Conservation (phyloP, 352 stramenopile species). For the Globisporangium abappressorium region DNA sequence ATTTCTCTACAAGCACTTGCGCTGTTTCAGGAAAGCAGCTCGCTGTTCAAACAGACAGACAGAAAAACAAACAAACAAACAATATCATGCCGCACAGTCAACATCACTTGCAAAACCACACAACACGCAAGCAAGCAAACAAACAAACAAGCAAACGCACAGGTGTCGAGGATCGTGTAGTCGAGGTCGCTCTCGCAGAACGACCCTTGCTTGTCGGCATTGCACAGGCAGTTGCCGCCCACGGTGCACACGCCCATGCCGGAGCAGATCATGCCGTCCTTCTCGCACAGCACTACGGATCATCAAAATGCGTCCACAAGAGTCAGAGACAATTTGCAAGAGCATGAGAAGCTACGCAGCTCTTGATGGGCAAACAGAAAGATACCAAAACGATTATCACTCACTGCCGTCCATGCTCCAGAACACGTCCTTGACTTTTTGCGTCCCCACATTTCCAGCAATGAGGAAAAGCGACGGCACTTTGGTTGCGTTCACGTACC, state of each 20-base stretch:
- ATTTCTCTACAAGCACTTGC: slow-evolving; percentile 23
- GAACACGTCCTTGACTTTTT: slow-evolving; percentile 82
- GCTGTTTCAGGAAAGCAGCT: slow-evolving; percentile 63
- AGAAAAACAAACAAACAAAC: neutral
- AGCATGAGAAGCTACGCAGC: neutral
- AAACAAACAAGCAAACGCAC: slow-evolving; percentile 16
- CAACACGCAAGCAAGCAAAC: neutral
- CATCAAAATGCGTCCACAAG: neutral
- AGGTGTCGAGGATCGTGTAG: slow-evolving; percentile 48
- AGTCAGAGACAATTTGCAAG: slow-evolving; percentile 5
- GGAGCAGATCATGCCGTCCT: slow-evolving; percentile 65
- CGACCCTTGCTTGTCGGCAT: slow-evolving; percentile 44
- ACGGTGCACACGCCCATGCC: slow-evolving; percentile 59
- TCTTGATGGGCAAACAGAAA: neutral
- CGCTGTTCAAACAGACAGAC: slow-evolving; percentile 20
- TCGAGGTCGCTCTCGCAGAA: slow-evolving; percentile 52
- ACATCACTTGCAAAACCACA: neutral
- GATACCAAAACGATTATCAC: slow-evolving; percentile 15
- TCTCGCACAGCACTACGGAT: slow-evolving; percentile 64
- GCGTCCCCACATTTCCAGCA: slow-evolving; percentile 60
- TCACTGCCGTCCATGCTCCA: slow-evolving; percentile 59
- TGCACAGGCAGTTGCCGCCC: slow-evolving; percentile 69
- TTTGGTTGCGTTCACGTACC: slow-evolving; percentile 52
- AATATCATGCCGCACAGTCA: neutral
- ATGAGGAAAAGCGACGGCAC: slow-evolving; percentile 63